Evolutionary conservation across 2,329 filamentous ascomycete genomes (phyloP), one percentile per base, ranked within the genome.

Genomic region (Taxawa tesnikishii): DNA sequence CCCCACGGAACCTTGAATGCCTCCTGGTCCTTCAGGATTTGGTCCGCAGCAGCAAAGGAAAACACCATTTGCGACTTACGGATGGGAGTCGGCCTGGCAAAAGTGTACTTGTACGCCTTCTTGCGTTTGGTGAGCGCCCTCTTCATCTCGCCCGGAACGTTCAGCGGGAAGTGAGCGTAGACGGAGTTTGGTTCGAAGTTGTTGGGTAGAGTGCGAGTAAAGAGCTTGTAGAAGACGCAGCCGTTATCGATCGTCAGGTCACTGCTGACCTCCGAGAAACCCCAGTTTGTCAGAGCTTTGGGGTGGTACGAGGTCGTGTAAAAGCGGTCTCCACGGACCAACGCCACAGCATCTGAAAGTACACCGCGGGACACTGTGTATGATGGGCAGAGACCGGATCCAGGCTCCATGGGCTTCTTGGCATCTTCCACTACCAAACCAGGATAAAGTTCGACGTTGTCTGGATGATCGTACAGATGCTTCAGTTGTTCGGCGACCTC

Each of bases 371-470:
- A 66, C 6, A 70, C 61, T 0, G 70, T 70, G 45, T 66, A 73
- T 0, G 63, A 65, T 1, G 62, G 63, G 32, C 62, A 63, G 13
- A 71, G 59, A 12, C 69, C 69, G 32, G 60, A 64, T 2, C 70
- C 70, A 1, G 71, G 61, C 26, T 59, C 51, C 35, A 65, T 63
- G 1, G 58, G 55, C 1, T 61, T 58, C 46, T 75, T 74, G 17
- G 60, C 56, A 32, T 72, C 64, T 46, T 77, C 73, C n/a, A 69
- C 58, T 38, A 80, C 67, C 2, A 82, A 54, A 7, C 78, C 78
- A 1, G 77, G 76, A 45, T 82, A 82, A 5, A 82, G 59, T 46
- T 83, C 78, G 9, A 83, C 72, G 48, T 68, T 70, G 41, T 79
- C 75, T 0, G 74, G 73, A 29, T 75, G 63, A 14, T 67, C 63